Evolutionary conservation across 1,284 basidiomycete genomes (phyloP).

Genomic region (Microbotryomycetes sp.): DNA sequence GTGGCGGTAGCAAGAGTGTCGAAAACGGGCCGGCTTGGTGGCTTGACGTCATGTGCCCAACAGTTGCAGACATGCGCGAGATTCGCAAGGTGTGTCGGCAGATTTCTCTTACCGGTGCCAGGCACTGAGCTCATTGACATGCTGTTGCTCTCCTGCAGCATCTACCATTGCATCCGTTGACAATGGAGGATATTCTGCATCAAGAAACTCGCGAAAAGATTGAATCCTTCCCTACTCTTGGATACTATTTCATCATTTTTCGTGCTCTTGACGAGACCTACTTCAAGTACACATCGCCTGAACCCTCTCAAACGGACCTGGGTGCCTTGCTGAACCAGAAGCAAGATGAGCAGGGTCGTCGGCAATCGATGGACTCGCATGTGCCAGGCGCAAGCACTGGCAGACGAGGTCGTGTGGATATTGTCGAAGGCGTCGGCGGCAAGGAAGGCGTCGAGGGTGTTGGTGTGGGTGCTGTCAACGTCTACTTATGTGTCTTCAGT

Average conservation of each 20-base stretch:
- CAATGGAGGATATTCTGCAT: conserved; percentile 91
- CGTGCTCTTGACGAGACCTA: conserved; percentile 70
- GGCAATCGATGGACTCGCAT: not conserved
- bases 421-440: conserved; percentile 51
- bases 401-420: conserved; percentile 47
- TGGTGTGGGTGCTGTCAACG: conserved; percentile 68
- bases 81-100: conserved; percentile 65
- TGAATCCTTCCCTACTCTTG: conserved; percentile 78
- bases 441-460: conserved; percentile 55
- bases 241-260: conserved; percentile 90
- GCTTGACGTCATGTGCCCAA: conserved; percentile 83
- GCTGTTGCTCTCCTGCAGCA: conserved; percentile 49
- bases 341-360: conserved; percentile 8
- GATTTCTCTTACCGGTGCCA: not conserved
- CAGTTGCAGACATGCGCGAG: conserved; percentile 80
- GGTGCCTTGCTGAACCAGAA: conserved; percentile 11
- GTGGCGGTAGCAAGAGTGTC: conserved; percentile 15
- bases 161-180: conserved; percentile 84
- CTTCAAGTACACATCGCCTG: conserved; percentile 49
- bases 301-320: not conserved
- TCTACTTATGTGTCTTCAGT: conserved; percentile 83
- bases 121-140: not conserved
- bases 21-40: conserved; percentile 62
- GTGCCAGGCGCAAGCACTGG: conserved; percentile 9
- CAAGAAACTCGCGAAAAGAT: conserved; percentile 90